phyloP scores from a whole-genome alignment of 1,284 basidiomycete species.

The Ganoderma sinense region DNA sequence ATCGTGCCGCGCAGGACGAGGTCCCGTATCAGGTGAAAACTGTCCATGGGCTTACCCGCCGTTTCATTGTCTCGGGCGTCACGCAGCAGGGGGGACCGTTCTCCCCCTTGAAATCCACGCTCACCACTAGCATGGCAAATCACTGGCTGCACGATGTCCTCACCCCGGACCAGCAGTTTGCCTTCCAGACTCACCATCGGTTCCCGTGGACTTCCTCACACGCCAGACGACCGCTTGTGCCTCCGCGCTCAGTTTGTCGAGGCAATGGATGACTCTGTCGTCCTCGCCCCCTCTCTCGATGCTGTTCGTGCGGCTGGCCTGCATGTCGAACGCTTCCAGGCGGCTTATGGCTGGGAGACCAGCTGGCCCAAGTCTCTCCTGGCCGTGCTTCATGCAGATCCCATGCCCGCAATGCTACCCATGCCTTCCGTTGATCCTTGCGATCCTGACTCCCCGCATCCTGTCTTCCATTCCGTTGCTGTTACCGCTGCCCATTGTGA shows the following conservation, averaged over 20 bases:
- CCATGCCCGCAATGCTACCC: not conserved
- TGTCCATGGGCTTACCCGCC: not conserved
- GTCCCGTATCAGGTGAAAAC: not conserved
- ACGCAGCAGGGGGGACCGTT: not conserved
- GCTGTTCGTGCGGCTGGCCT: not conserved
- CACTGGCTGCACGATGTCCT: not conserved
- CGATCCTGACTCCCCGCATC: not conserved
- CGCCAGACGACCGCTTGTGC: not conserved
- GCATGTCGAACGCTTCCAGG: not conserved
- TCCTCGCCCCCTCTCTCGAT: not conserved
- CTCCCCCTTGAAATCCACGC: not conserved
- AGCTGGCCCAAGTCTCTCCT: not conserved
- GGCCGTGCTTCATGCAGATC: not conserved
- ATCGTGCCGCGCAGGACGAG: not conserved
- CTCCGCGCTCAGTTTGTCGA: not conserved
- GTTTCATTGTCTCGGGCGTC: not conserved
- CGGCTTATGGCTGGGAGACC: no score
- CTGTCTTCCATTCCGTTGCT: not conserved
- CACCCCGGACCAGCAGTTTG: not conserved
- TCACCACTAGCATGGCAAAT: not conserved
- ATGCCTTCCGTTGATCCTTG: not conserved
- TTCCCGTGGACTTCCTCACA: not conserved
- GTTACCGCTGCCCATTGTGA: not conserved
- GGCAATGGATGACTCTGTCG: not conserved
- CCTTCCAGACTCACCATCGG: not conserved